Percentiles rank a stretch among this genome's conserved stretches.
Conservation (phyloP, 805 yeast genomes). For the Dipodascopsis uninucleata region DNA sequence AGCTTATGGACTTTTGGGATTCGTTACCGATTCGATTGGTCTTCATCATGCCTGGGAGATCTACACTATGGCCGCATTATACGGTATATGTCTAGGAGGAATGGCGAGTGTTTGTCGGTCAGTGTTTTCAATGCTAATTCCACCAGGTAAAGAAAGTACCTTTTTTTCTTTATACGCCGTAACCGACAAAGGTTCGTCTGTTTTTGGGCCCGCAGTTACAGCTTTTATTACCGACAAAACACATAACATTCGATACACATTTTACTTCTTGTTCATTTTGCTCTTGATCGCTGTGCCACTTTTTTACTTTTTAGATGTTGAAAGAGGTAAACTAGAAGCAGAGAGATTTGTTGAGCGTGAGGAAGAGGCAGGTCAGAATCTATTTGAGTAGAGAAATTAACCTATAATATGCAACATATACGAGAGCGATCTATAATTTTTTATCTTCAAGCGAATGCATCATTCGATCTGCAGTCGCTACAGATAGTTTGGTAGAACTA, state of each 20-base stretch:
- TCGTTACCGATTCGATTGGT: conserved; percentile 53
- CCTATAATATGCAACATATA: too few species aligned
- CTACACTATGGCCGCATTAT: conserved; percentile 67
- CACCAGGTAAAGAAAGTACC: conserved; percentile 69
- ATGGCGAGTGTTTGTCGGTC: conserved; percentile 67
- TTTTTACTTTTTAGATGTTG: conserved; percentile 52
- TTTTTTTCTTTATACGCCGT: conserved; percentile 73
- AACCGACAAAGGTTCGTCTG: conserved; percentile 76
- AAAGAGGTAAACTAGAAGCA: conserved; percentile 60
- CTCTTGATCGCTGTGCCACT: conserved; percentile 56
- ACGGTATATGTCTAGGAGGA: conserved; percentile 73
- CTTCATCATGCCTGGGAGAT: conserved; percentile 62
- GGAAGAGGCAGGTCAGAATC: conserved; percentile 31
- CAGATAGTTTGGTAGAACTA: too few species aligned
- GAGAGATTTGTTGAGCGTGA: conserved; percentile 38
- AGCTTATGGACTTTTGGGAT: conserved; percentile 65
- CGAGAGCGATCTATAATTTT: too few species aligned
- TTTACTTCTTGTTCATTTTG: conserved; percentile 56
- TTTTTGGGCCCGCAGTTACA: conserved; percentile 69
- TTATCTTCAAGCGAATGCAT: too few species aligned
- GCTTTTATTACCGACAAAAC: conserved; percentile 69
- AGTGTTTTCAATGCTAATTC: conserved; percentile 63
- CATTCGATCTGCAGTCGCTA: too few species aligned
- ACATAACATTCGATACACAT: conserved; percentile 70
- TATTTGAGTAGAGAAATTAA: too few species aligned